Base-by-base conservation (phyloP, 148 eudicot genomes). In the Oxyria digyna region DNA sequence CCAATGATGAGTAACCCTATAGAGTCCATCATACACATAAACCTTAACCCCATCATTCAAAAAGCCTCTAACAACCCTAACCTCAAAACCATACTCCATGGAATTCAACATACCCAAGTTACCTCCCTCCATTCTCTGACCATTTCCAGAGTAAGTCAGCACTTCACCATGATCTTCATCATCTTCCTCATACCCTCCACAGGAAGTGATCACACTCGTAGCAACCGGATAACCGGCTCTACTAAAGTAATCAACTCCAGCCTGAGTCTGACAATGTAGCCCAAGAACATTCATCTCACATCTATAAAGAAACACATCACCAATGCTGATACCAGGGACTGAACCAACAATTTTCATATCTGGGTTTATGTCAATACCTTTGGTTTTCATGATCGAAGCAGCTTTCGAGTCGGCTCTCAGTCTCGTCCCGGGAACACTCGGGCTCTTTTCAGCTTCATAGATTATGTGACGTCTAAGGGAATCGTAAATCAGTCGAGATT, bases 11-110 rank as follows among this genome's bases (percentile, higher is more conserved):
- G 74, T 62, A 64, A 93, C 69, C 54, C 52, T 89, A 78, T 93
- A 93, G 45, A 93, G 79, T 21, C 96, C 98, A 85, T 93, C 98
- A 78, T 93, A 93, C 68, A 93, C 94, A 80, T 87, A 93, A 73
- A 93, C 80, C 67, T 87, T 89, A 11, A 85, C 86, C 40, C 96
- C 94, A 14, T 75, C 78, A 62, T 84, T 84, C 24, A 75, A 83
- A 55, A 87, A 40, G 10, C 94, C 98, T 0, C 98, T 82, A 77
- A 93, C 81, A 13, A 92, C 98, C 72, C 98, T 84, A 68, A 92
- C 79, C 76, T 89, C 96, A 62, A 92, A 72, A 14, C 91, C 96
- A 57, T 89, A 84, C 78, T 77, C 77, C 98, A 83, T 87, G 78
- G 96, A 87, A 69, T 91, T 80, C 43, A 87, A 89, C 73, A 92